Base-by-base conservation (phyloP, 768 basidiomycete species). In the Calvatia gigantea region DNA sequence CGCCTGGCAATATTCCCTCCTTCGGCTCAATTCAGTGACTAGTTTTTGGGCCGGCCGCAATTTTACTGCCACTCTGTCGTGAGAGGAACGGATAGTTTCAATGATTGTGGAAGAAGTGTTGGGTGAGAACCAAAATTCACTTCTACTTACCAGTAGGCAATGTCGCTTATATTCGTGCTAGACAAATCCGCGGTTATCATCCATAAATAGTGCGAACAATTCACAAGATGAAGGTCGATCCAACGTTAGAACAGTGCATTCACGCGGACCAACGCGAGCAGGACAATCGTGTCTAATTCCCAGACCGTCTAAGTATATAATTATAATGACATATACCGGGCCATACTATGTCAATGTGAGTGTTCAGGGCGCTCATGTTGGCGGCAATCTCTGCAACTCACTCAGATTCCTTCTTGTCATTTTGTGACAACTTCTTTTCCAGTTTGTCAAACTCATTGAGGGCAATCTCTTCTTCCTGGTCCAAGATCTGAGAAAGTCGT, bases 381-480 rank as follows among this genome's bases (percentile, higher is more conserved):
- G 8, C 21, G 19, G 23, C 14, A 19, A n/a, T 17, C 29, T 9
- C n/a, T 21, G 25, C n/a, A 28, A 59, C 63, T 68, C 54, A 76
- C 84, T 73, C 69, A 68, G 86, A 72, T 65, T 61, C 77, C 60
- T 80, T 76, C 31, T 76, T 69, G 46, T 74, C 67, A 60, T 74
- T 67, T 41, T 65, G 59, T 11, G 68, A 71, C 25, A 95, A 70
- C 47, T 82, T 83, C 64, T 86, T 65, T 67, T 96, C 94, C 2
- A 97, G 80, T 73, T 94, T 98, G 35, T 80, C 75, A 64, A 98
- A 98, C 70, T 97, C 97, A 58, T 86, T 82, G 59, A 91, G 65
- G 0, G 96, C 90, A 44, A 98, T 81, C 31, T 79, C 73, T 68
- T 98, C 97, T 62, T 98, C 97, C 61, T 89, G 82, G 64, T 93